phyloP scores from a whole-genome alignment of 2,329 filamentous ascomycete species.

The Ophiocordyceps sinensis region DNA sequence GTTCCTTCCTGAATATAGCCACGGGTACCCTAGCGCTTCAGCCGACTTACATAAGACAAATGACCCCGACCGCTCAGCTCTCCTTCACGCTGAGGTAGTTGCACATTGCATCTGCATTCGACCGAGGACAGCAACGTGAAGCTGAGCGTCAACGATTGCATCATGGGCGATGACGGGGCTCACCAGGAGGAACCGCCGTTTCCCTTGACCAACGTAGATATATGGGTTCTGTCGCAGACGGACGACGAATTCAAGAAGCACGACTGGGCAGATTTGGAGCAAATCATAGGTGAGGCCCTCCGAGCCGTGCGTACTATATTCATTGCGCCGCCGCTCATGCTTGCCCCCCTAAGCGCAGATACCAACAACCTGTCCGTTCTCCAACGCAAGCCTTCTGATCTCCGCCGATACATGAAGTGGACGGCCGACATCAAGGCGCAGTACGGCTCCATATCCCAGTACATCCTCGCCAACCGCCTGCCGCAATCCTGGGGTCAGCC shows the following conservation, averaged over 20 bases:
- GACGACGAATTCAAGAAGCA: conserved; percentile 60
- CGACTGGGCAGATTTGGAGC: conserved; percentile 58
- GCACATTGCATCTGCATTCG: not conserved
- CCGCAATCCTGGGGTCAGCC: conserved; percentile 48
- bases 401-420: conserved; percentile 68
- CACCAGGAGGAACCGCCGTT: conserved; percentile 32
- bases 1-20: too few species aligned
- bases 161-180: conserved; percentile 23
- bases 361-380: conserved; percentile 56
- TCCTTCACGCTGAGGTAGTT: too few species aligned
- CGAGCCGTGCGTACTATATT: too few species aligned
- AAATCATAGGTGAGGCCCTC: conserved; percentile 43
- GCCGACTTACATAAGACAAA: too few species aligned
- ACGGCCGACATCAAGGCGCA: conserved; percentile 52
- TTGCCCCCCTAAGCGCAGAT: conserved; percentile 14
- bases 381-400: conserved; percentile 66
- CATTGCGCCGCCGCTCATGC: not conserved
- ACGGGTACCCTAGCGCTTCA: too few species aligned
- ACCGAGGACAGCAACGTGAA: not conserved
- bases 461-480: conserved; percentile 60
- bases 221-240: conserved; percentile 42
- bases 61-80: too few species aligned
- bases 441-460: conserved; percentile 70
- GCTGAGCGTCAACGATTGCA: not conserved
- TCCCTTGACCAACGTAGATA: conserved; percentile 44